phyloP scores from a whole-genome alignment of 2,329 filamentous ascomycete species.

The Scopulariopsis brevicaulis region DNA sequence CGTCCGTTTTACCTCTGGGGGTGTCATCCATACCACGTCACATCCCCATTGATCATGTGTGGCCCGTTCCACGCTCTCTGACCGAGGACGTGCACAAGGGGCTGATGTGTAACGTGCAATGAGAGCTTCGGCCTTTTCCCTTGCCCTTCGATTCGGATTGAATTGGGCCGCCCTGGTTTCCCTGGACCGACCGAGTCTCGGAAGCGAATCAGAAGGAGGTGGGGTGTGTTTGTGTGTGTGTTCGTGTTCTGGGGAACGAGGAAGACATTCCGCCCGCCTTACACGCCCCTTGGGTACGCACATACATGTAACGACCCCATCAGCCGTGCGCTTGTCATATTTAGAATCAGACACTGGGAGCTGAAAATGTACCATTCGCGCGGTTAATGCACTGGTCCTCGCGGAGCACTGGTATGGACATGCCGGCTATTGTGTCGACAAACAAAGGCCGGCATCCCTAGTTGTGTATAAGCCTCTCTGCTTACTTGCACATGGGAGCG shows the following conservation, averaged over 20 bases:
- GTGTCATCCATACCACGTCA: background rate
- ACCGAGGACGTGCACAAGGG: background rate
- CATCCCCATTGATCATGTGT: background rate
- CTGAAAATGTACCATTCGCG: background rate
- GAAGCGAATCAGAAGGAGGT: conserved; percentile 1
- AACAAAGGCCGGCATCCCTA: background rate
- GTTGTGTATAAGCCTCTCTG: no score
- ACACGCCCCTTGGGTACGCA: background rate
- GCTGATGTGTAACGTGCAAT: conserved; percentile 3
- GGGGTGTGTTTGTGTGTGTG: background rate
- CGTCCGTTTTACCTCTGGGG: background rate
- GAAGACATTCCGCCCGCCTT: background rate
- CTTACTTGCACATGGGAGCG: no score
- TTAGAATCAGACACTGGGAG: background rate
- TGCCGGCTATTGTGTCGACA: background rate
- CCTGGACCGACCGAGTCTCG: conserved; percentile 1
- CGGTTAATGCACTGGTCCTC: background rate
- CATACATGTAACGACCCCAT: background rate
- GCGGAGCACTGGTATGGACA: background rate
- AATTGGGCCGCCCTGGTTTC: background rate
- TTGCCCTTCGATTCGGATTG: background rate
- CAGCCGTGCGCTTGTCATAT: background rate
- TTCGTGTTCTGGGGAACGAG: background rate
- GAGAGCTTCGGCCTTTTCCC: conserved; percentile 1
- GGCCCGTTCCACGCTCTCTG: background rate